phyloP scores from a whole-genome alignment of 176 grass and related monocot species.

The Hordeum vulgare region MorexV3_pseudomolecules_assembly NC_058524.1:435700468-435700967 shows the following conservation, averaged over 20 bases:
- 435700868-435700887: conserved; percentile 23
- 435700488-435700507: background rate
- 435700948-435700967: background rate
- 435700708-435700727: background rate
- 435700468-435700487: background rate
- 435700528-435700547: background rate
- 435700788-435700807: background rate
- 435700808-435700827: background rate
- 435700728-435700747: background rate
- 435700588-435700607: background rate
- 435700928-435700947: conserved; percentile 59
- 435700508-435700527: background rate
- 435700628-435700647: background rate
- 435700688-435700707: background rate
- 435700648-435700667: background rate
- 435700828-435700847: background rate
- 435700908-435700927: conserved; percentile 38
- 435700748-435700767: background rate
- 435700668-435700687: background rate
- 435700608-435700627: background rate
- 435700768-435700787: background rate
- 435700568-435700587: background rate
- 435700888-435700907: conserved; percentile 36
- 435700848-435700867: background rate
- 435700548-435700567: background rate